Evolutionary conservation across 2,329 filamentous ascomycete species (phyloP), one percentile per base, ranked within the genome.

Genomic region (Elsinoe batatas): DNA sequence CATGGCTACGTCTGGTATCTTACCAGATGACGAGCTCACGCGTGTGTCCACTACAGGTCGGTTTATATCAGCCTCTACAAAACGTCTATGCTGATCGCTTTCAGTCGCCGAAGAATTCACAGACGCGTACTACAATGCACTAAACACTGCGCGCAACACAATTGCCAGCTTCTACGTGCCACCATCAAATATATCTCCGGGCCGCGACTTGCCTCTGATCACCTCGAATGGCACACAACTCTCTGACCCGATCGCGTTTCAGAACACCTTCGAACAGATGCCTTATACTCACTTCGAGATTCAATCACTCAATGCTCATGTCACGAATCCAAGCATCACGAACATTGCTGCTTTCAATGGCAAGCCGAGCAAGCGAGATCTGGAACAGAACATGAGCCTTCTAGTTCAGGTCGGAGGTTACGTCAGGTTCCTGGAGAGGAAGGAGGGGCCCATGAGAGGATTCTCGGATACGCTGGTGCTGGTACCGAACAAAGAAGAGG

Each of bases 401-500:
- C 71, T 85, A 35, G 79, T 94, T n/a, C 79, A 84, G 57, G 82
- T 89, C 53, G 86, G 81, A 64, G 89, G 89, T 4, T 80, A 76
- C 59, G 82, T 94, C 36, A 79, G 82, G 60, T 85, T 87, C 64
- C 79, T 81, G 58, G 78, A 76, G 57, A 68, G 70, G 43, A 77
- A 77, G 61, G 80, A 84, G 30, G 79, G 80, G 12, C 79, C 79
- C 12, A 78, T 81, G 68, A 81, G 82, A 61, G 82, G 81, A 35
- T 95, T 95, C 68, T 85, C 82, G 64, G 90, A 95, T 69, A 84
- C 79, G 0, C 85, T 95, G 67, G 79, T 94, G 20, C 74, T 95
- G 55, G 86, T 91, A 36, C 88, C 90, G 49, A 72, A 72, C 58
- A 64, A 65, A 57, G 69, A 69, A 54, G 59, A 63, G 42, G 58